Conservation (phyloP, 2,329 filamentous ascomycete genomes). For the Cladosporium austrohemisphaericum region DNA sequence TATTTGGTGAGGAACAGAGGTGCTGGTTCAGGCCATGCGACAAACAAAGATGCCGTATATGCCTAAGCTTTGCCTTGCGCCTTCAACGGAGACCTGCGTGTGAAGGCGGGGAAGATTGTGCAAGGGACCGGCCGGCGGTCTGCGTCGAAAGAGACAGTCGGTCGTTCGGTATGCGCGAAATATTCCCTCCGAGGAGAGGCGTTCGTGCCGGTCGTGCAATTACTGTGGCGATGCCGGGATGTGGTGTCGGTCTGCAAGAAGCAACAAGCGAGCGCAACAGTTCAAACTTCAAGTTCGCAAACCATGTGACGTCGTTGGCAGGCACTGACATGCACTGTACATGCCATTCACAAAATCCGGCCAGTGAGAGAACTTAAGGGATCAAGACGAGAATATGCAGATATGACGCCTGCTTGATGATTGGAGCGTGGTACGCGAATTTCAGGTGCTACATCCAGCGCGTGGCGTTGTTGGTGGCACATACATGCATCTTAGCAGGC, state of each 20-base stretch:
- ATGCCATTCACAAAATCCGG: too few species aligned
- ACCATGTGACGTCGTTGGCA: background rate
- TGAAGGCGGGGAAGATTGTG: slow-evolving; percentile 14
- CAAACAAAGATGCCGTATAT: background rate
- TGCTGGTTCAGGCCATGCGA: background rate
- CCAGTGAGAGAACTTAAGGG: too few species aligned
- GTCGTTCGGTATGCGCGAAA: too few species aligned
- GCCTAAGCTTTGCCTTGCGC: background rate
- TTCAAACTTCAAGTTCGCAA: too few species aligned
- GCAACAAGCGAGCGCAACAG: background rate
- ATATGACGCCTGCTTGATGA: background rate
- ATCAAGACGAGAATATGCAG: too few species aligned
- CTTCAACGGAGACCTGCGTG: background rate
- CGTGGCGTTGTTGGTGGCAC: too few species aligned
- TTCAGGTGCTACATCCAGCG: too few species aligned
- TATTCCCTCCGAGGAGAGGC: background rate
- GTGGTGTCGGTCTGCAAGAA: background rate
- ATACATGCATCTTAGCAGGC: too few species aligned
- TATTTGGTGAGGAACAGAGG: background rate
- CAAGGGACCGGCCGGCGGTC: slow-evolving; percentile 15
- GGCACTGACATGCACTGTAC: too few species aligned
- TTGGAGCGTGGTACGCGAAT: background rate
- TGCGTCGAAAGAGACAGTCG: background rate
- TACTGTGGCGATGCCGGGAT: slow-evolving; percentile 1
- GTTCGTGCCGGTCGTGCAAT: background rate